phyloP scores from a whole-genome alignment of 352 stramenopile species.

The Pythium dissotocum region DNA sequence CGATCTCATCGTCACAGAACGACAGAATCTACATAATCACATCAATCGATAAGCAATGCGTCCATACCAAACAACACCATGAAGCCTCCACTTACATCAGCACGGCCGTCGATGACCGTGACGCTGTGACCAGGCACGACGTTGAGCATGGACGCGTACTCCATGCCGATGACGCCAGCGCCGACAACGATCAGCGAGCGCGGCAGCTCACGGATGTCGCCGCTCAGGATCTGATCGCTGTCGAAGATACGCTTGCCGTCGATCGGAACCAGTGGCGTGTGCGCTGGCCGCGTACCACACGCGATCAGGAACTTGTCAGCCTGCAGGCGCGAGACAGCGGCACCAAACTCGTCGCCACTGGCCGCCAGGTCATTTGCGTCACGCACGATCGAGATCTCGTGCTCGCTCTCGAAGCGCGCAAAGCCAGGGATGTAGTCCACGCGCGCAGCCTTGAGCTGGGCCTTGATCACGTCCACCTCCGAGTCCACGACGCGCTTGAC shows the following conservation, averaged over 20 bases:
- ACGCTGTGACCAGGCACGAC: conserved; percentile 85
- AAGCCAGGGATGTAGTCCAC: conserved; percentile 75
- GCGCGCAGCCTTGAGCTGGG: conserved; percentile 73
- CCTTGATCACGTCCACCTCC: conserved; percentile 81
- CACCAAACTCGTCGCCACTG: conserved; percentile 14
- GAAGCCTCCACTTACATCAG: conserved; percentile 45
- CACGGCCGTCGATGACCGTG: conserved; percentile 82
- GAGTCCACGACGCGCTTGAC: conserved; percentile 78
- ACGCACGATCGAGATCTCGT: conserved; percentile 70
- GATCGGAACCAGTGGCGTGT: conserved; percentile 75
- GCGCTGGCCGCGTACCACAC: conserved; percentile 80
- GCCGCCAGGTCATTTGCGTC: conserved; percentile 12
- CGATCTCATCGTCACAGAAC: conserved; percentile 87
- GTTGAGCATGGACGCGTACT: conserved; percentile 92
- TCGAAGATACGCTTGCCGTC: conserved; percentile 85
- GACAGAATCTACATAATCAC: conserved; percentile 54
- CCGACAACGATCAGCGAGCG: conserved; percentile 82
- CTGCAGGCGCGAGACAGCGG: conserved; percentile 41
- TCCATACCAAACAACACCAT: neutral
- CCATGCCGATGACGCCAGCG: conserved; percentile 89
- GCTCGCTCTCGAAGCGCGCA: conserved; percentile 68
- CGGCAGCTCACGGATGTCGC: conserved; percentile 63
- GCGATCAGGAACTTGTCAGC: conserved; percentile 85
- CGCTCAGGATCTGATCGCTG: conserved; percentile 79
- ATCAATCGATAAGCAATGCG: neutral